Percentiles rank a stretch among this genome's conserved stretches.
Conservation (phyloP, 2,329 filamentous ascomycete genomes). For the Ceratocystis eucalypticola region DNA sequence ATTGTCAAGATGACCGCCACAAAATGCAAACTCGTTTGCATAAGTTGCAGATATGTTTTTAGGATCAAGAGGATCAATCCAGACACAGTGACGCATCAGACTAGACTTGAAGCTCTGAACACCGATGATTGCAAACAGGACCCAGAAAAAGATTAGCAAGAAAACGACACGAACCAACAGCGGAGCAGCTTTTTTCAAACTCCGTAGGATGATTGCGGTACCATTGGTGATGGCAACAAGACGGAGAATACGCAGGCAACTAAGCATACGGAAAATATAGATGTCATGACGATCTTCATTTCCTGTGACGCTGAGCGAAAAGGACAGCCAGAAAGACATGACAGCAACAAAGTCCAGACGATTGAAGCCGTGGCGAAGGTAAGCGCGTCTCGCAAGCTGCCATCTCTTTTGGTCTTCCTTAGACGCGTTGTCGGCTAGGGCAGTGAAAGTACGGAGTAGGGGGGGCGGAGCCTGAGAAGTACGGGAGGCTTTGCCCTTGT, state of each 20-base stretch:
- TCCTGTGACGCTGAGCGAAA: constrained; percentile 55
- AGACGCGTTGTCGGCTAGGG: constrained; percentile 50
- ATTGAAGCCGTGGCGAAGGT: constrained; percentile 90
- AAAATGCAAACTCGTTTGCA: constrained; percentile 59
- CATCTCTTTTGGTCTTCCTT: constrained; percentile 66
- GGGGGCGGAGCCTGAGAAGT: constrained; percentile 32
- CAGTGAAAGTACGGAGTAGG: constrained; percentile 44
- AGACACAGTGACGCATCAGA: constrained; percentile 62
- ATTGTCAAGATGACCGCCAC: constrained; percentile 65
- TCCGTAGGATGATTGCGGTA: constrained; percentile 86
- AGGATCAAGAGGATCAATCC: constrained; percentile 52
- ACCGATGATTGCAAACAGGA: constrained; percentile 90
- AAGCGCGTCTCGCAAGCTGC: constrained; percentile 79
- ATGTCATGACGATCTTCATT: constrained; percentile 58
- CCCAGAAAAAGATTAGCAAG: constrained; percentile 92
- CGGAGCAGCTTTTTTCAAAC: constrained; percentile 88
- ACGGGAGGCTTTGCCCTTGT: constrained; percentile 40
- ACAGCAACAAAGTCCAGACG: constrained; percentile 89
- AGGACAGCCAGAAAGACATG: constrained; percentile 87
- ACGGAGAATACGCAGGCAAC: constrained; percentile 81
- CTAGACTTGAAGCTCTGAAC: constrained; percentile 92
- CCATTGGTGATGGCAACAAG: constrained; percentile 86
- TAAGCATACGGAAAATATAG: constrained; percentile 92
- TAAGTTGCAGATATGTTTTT: constrained; percentile 42
- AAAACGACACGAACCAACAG: constrained; percentile 87